Evolutionary conservation across 2,329 filamentous ascomycete species (phyloP), one percentile per base, ranked within the genome.

Genomic region (Sporothrix curviconia): DNA sequence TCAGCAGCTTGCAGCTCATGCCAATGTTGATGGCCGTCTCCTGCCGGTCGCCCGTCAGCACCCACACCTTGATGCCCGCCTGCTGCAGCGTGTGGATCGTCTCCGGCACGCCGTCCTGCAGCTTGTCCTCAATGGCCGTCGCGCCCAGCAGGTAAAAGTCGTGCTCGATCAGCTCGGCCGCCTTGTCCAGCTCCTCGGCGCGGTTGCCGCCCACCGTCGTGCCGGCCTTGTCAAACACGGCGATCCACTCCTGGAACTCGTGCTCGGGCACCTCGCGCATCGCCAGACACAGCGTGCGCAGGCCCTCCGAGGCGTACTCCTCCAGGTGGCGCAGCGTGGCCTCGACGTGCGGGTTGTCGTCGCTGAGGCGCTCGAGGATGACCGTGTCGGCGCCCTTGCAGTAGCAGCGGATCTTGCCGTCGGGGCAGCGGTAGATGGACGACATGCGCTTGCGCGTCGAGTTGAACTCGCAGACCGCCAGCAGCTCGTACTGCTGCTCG

Each of bases 21-120:
- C 95, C 94, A 64, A 99, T 99, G 71, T 99, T 99, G 81, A 99
- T 99, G 57, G 94, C 94, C 28, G 94, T 99, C 73, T 99, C 94
- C 73, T 99, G 95, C 66, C 94, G 84, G 76, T 99, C 94, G 66
- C 94, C 94, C 39, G 94, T 99, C 71, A 99, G 74, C 19, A 99
- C 94, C 94, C 94, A 99, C 56, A 99, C 87, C 74, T 99, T 99
- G 78, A 99, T 97, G 55, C 92, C 92, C 24, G 95, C 94, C 63
- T 92, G 89, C 71, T 99, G 95, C 28, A 99, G 78, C 0, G 94
- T 99, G 70, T 96, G 91, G 59, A 99, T 99, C 0, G 94, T 99
- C 71, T 99, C 94, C 2, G 94, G 94, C 15, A 99, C 94, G 55
- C 95, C 94, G 65, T 99, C 95, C 71, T 99, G 94, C 32, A 99